Evolutionary conservation across 805 yeast genomes (phyloP), one percentile per base, ranked within the genome.

Genomic region (Starmerella khaoyaiensis): DNA sequence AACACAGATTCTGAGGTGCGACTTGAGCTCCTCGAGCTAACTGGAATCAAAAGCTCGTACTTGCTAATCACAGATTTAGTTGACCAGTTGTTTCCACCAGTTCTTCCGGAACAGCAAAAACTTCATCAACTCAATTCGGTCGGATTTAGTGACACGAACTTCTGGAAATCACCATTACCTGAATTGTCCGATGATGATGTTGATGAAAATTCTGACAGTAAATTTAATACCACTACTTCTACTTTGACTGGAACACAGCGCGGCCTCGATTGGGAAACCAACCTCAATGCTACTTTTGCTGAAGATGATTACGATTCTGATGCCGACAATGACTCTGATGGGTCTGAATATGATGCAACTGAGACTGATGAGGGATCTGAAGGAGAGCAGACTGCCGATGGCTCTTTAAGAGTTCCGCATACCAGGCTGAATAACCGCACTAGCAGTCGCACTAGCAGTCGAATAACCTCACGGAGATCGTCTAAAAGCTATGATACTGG

Each of bases 1-100:
- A 87, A 90, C 52, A 86, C 97, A 1, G 83, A 81, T 45, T 95
- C 96, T 2, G 97, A 90, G 47, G 98, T 90, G 28, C 94, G 83
- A 62, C 79, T 90, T 94, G 98, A 90, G 59, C 67, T 90, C 46
- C 64, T 90, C 37, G 97, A 90, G 55, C 65, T 90, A 52, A 93
- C 96, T 0, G 98, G 98, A 2, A 82, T 80, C 57, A 79, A 72
- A 53, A 76, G 90, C 36, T 76, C 93, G 0, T 90, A 90, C 56
- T 72, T 90, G 35, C 76, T 76, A 46, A 87, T 90, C 52, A 81
- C 90, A 31, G 97, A 90, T 56, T 66, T 90, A 37, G 96, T 90
- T 10, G 98, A 90, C 59, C 97, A 90, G 57, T 86, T 86, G 57
- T 90, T 90, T 68, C 98, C 98, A 7, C 94, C 96, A 0, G 79